These are phyloP conservation scores for Penicillium pancosmium DNA, from an alignment of 495 filamentous ascomycete species.

Conservation along the genomic window DNA sequence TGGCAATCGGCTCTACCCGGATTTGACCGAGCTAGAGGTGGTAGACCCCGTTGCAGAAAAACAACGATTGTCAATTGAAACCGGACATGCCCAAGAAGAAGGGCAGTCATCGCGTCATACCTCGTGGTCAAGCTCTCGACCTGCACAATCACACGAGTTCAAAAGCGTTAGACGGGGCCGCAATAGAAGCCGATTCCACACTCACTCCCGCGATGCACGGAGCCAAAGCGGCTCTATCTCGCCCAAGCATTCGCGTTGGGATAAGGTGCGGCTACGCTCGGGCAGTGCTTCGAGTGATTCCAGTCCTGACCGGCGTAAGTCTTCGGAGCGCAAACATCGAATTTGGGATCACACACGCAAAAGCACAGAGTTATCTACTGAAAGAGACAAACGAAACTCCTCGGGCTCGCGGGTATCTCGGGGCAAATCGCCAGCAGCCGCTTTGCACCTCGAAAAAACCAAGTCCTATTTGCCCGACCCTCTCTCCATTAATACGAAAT, in stretches of 20 bases:
- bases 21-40: constrained; percentile 29
- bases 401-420: constrained; percentile 13
- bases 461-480: constrained; percentile 9
- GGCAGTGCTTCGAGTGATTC: constrained; percentile 37
- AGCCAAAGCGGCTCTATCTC: constrained; percentile 34
- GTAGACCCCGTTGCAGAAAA: constrained; percentile 24
- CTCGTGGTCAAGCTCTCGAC: constrained; percentile 35
- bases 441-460: constrained; percentile 2
- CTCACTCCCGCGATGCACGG: constrained; percentile 28
- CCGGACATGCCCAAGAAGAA: constrained; percentile 16
- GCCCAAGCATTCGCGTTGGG: constrained; percentile 24
- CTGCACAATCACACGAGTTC: constrained; percentile 32
- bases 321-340: constrained; percentile 14
- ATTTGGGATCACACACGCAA: constrained; percentile 18
- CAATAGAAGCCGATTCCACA: constrained; percentile 31
- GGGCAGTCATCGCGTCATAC: constrained; percentile 29
- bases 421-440: constrained; percentile 17
- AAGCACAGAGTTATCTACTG: constrained; percentile 13
- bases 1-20: constrained; percentile 69
- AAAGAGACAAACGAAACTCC: constrained; percentile 8
- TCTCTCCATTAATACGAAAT: constrained; percentile 13
- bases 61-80: constrained; percentile 17
- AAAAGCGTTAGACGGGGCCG: constrained; percentile 39
- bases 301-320: constrained; percentile 24
- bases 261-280: constrained; percentile 30